Conservation (phyloP, 352 stramenopile species). For the Globisporangium cederbergense region DNA sequence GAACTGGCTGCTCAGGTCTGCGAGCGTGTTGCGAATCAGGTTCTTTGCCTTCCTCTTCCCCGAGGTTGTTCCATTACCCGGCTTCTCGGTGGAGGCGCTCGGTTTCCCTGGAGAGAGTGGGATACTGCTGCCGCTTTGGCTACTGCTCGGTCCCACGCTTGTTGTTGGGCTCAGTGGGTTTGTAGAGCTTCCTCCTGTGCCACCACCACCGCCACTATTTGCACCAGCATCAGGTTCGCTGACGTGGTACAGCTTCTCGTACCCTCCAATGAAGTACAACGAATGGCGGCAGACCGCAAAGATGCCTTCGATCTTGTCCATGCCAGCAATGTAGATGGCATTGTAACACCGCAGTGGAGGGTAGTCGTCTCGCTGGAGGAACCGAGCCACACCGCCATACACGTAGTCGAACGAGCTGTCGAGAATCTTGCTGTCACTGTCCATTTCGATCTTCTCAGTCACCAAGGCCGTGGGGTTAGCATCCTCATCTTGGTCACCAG, state of each 20-base stretch:
- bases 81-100: conserved; percentile 5
- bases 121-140: conserved; percentile 7
- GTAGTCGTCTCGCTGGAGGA: conserved; percentile 62
- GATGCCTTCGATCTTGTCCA: conserved; percentile 53
- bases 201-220: not conserved
- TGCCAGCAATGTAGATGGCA: conserved; percentile 51
- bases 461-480: conserved; percentile 1
- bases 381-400: conserved; percentile 56
- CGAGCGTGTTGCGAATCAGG: conserved; percentile 46
- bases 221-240: not conserved
- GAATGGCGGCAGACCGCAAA: conserved; percentile 47
- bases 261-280: conserved; percentile 72
- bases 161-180: conserved; percentile 15
- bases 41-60: conserved; percentile 51
- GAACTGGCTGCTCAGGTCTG: conserved; percentile 47
- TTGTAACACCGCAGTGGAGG: conserved; percentile 58
- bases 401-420: conserved; percentile 51
- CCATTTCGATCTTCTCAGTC: conserved; percentile 18
- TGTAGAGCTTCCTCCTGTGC: not conserved
- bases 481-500: conserved; percentile 7
- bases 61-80: not conserved
- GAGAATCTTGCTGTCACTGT: conserved; percentile 24
- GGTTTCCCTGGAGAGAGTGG: conserved; percentile 21
- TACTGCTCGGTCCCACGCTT: not conserved
- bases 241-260: conserved; percentile 43